These are phyloP conservation scores for Boletus tomentosulus DNA, from an alignment of 768 basidiomycete genomes.

Conservation along the genomic window DNA sequence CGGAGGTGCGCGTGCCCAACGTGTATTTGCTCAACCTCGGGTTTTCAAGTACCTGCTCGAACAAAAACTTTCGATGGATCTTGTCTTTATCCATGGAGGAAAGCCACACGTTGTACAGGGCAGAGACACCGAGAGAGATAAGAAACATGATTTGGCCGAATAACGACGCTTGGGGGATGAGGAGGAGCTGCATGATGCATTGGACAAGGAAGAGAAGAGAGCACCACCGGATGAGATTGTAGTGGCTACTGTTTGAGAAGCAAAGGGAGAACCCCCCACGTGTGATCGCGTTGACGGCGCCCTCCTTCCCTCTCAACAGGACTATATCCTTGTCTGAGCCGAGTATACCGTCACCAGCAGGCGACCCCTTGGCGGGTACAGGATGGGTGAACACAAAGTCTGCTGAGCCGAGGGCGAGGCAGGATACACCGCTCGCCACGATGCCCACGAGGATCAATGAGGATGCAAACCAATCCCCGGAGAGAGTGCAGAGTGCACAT, in stretches of 20 bases:
- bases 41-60: slow-evolving; percentile 7
- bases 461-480: slow-evolving; percentile 25
- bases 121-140: slow-evolving; percentile 22
- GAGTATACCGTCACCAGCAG: slow-evolving; percentile 30
- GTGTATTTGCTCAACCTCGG: slow-evolving; percentile 15
- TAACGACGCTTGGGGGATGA: slow-evolving; percentile 25
- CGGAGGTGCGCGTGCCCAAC: slow-evolving; percentile 13
- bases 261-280: slow-evolving; percentile 25
- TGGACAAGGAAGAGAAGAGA: slow-evolving; percentile 23
- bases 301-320: slow-evolving; percentile 26
- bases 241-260: slow-evolving; percentile 11
- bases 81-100: slow-evolving; percentile 31
- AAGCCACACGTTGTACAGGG: slow-evolving; percentile 20
- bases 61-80: slow-evolving; percentile 11
- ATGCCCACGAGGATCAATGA: slow-evolving; percentile 29
- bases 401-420: slow-evolving; percentile 23
- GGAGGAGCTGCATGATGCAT: slow-evolving; percentile 25
- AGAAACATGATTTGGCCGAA: slow-evolving; percentile 33
- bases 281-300: slow-evolving; percentile 28
- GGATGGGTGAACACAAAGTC: slow-evolving; percentile 20
- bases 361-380: slow-evolving; percentile 22
- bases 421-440: slow-evolving; percentile 26
- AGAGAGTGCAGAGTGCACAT: slow-evolving; percentile 16
- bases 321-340: slow-evolving; percentile 16
- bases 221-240: slow-evolving; percentile 14